Evolutionary conservation across 2,329 filamentous ascomycete genomes (phyloP).

Genomic region (Huntiella omanensis): DNA sequence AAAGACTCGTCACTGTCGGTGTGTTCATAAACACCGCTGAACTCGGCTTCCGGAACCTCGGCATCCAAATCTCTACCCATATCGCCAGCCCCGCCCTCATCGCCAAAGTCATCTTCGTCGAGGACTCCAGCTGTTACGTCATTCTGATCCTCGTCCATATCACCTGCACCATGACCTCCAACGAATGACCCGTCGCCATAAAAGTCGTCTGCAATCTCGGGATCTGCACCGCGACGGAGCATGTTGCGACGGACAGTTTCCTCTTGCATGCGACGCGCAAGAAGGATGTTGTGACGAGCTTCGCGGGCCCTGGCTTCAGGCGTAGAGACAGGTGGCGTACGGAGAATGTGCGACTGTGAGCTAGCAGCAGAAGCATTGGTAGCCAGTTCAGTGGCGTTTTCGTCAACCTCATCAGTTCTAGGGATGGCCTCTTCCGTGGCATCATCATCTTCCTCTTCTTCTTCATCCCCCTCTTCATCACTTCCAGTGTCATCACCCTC

Average conservation of each 20-base stretch:
- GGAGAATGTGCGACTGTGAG: neutral
- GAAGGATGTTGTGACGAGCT: conserved; percentile 29
- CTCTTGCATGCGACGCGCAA: conserved; percentile 33
- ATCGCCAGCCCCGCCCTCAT: conserved; percentile 15
- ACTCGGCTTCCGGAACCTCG: conserved; percentile 46
- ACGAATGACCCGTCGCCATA: conserved; percentile 29
- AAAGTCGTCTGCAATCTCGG: conserved; percentile 29
- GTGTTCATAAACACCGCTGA: conserved; percentile 49
- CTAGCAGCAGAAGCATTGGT: neutral
- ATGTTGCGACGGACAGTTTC: conserved; percentile 37
- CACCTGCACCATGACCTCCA: neutral
- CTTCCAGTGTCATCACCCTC: conserved; percentile 20
- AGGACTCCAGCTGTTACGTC: conserved; percentile 31
- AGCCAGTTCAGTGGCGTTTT: conserved; percentile 17
- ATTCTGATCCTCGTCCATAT: conserved; percentile 4
- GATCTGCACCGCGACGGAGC: conserved; percentile 17
- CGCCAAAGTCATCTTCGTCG: conserved; percentile 39
- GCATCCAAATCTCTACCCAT: conserved; percentile 51
- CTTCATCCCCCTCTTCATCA: conserved; percentile 22
- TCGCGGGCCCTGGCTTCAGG: conserved; percentile 19
- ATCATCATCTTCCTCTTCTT: conserved; percentile 24
- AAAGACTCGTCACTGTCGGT: conserved; percentile 55
- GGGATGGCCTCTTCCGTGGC: conserved; percentile 18
- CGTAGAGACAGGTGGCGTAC: conserved; percentile 11
- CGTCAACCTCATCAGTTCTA: conserved; percentile 19